Conservation (phyloP, 164 flowering plant species). For the Stephania yunnanensis region DNA sequence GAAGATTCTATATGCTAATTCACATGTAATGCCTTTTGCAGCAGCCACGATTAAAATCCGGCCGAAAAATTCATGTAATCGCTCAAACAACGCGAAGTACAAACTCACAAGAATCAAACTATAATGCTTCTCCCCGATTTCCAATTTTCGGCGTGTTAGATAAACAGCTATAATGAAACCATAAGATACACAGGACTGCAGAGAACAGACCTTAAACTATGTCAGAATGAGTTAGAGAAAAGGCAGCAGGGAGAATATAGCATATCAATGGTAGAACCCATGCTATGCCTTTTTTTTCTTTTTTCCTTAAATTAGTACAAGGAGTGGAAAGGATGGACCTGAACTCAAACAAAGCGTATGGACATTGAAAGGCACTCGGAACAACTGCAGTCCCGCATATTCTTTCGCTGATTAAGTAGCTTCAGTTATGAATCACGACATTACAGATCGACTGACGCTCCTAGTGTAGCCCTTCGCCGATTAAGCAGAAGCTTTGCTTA, state of each 20-base stretch:
- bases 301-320: constrained; percentile 42
- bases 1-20: not conserved
- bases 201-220: not conserved
- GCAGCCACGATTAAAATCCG: not conserved
- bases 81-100: not conserved
- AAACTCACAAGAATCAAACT: not conserved
- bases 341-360: constrained; percentile 9
- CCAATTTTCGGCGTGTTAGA: not conserved
- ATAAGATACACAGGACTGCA: constrained; percentile 1
- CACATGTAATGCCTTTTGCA: not conserved
- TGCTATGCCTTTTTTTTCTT: constrained; percentile 26
- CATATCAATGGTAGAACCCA: constrained; percentile 31
- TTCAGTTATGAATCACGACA: not conserved
- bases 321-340: constrained; percentile 22
- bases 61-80: not conserved
- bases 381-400: constrained; percentile 8
- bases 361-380: constrained; percentile 3
- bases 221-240: not conserved
- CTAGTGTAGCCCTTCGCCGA: no score
- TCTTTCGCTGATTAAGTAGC: constrained; percentile 28
- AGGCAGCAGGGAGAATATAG: not conserved
- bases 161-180: constrained; percentile 2
- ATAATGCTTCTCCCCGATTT: not conserved
- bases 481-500: no score
- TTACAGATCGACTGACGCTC: no score